Base-by-base conservation (phyloP, 345 rosid species). In the Melastoma malabathricum region DNA sequence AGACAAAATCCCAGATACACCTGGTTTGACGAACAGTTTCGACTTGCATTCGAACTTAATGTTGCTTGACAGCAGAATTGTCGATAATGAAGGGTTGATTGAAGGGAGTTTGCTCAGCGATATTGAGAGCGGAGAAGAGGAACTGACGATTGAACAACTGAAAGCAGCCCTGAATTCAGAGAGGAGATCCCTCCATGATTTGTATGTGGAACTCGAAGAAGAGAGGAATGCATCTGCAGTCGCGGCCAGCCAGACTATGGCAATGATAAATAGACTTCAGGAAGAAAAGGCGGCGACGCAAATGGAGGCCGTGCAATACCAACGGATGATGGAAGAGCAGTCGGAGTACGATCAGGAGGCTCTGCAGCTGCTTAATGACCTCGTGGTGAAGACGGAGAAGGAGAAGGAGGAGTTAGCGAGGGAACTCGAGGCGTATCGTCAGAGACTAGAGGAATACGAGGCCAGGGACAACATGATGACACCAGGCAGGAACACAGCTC, bases 271-370 rank as follows among this genome's bases (percentile, higher is more conserved):
- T 48, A 72, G 97, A 61, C 84, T 93, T 54, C 99, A 93, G 50
- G 99, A 93, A 61, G 97, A 93, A 77, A 93, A 85, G 66, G 94
- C 99, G 0, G 95, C 95, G 13, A 81, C 88, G 97, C 97, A 88
- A 80, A 93, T 93, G 99, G 99, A 93, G 59, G 99, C 97, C 15
- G 64, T 88, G 68, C 99, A 93, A 68, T 93, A 93, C 27, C 95
- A 93, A 69, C 73, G 99, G 57, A 88, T 93, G 97, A 93, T 93
- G 99, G 99, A 93, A 48, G 99, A 93, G 59, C 97, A 88, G 52
- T 68, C 94, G 0, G 97, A 88, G 61, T 93, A 85, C 13, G 99
- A 93, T 55, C 99, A 93, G 66, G 97, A 93, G 75, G 99, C 97
- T 9, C 61, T 88, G 78, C 95, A 83, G 79, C 60, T 85, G 20